Evolutionary conservation across 1,139 yeast species (phyloP).

Genomic region (Hansenula sp.): DNA sequence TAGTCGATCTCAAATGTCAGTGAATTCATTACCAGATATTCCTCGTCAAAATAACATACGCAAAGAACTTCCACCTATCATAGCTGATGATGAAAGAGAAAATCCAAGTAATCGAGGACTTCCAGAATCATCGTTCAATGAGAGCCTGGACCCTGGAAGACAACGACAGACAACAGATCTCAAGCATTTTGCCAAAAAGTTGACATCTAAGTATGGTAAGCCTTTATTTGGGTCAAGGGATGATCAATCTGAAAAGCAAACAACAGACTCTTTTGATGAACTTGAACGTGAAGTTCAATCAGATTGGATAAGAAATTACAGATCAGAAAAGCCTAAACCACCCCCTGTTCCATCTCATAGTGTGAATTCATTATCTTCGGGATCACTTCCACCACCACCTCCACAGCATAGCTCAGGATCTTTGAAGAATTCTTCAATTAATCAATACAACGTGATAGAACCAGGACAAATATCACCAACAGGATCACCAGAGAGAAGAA

Average conservation of each 20-base stretch:
- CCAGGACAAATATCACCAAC: conserved; percentile 7
- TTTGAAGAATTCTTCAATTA: conserved; percentile 3
- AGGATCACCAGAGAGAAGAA: conserved; percentile 18
- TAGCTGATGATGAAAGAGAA: background rate
- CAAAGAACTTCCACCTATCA: conserved; percentile 3
- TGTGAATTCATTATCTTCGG: conserved; percentile 7
- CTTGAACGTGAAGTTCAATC: conserved; percentile 28
- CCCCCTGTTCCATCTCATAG: conserved; percentile 24
- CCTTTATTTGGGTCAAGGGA: conserved; percentile 5
- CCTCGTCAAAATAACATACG: conserved; percentile 9
- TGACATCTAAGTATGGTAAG: conserved; percentile 8
- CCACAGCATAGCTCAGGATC: conserved; percentile 7
- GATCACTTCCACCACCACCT: conserved; percentile 11
- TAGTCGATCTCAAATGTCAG: conserved; percentile 11
- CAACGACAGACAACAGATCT: conserved; percentile 4
- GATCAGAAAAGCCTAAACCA: conserved; percentile 4
- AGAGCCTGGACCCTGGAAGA: conserved; percentile 4
- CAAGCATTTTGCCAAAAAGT: conserved; percentile 12
- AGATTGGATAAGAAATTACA: conserved; percentile 20
- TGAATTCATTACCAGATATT: conserved; percentile 19
- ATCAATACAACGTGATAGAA: conserved; percentile 15
- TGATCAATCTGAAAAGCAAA: background rate
- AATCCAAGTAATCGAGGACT: background rate
- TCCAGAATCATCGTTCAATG: background rate
- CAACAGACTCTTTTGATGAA: conserved; percentile 25